phyloP scores from a whole-genome alignment of 805 yeast genomes.

The Sporopachydermia lactativora region DNA sequence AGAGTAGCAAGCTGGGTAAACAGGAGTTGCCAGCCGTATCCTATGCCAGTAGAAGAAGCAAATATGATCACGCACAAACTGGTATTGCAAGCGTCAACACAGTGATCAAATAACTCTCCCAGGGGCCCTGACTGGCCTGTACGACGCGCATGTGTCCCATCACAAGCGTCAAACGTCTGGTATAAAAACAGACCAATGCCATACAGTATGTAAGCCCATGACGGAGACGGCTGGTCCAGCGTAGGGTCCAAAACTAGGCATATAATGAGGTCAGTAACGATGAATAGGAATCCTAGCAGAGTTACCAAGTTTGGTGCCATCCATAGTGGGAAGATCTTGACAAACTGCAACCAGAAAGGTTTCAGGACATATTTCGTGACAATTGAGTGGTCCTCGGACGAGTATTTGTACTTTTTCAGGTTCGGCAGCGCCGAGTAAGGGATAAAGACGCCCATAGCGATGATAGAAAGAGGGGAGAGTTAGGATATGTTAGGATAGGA shows the following conservation, averaged over 20 bases:
- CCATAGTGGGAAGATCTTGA: conserved; percentile 60
- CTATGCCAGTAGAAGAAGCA: conserved; percentile 64
- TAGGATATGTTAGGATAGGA: too few relatives aligned
- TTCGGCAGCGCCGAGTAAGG: conserved; percentile 37
- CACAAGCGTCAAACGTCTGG: conserved; percentile 94
- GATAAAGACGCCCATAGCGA: conserved; percentile 49
- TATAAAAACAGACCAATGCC: conserved; percentile 79
- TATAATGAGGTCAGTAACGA: conserved; percentile 45
- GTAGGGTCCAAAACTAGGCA: conserved; percentile 65
- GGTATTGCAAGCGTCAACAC: conserved; percentile 63
- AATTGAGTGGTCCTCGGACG: conserved; percentile 59
- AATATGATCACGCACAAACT: conserved; percentile 65
- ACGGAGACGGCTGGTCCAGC: conserved; percentile 43
- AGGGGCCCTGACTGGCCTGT: conserved; percentile 92
- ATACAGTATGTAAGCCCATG: conserved; percentile 64
- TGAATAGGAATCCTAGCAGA: conserved; percentile 60
- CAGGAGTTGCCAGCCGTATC: conserved; percentile 46
- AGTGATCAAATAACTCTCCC: conserved; percentile 91
- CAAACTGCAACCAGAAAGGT: conserved; percentile 71
- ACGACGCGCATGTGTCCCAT: conserved; percentile 88
- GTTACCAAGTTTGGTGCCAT: conserved; percentile 94
- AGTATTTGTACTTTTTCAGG: conserved; percentile 36
- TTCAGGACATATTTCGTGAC: conserved; percentile 63
- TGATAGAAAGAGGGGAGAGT: too few relatives aligned
- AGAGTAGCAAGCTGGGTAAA: conserved; percentile 60